Evolutionary conservation across 768 basidiomycete genomes (phyloP), one percentile per base, ranked within the genome.

Genomic region (Russula lepida): DNA sequence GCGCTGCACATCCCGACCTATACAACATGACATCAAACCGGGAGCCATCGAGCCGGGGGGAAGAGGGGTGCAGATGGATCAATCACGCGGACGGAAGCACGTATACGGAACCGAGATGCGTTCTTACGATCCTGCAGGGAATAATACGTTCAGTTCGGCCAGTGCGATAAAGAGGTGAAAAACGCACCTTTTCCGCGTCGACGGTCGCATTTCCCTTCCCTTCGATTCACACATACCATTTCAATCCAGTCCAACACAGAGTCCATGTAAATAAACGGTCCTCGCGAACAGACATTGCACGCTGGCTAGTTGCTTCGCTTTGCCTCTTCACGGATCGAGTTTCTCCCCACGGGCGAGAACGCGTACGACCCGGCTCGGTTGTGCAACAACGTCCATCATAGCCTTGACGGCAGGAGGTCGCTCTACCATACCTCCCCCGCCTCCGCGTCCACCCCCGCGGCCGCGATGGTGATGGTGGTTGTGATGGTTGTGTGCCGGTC

Each of bases 331-430:
- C 41, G 80, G 81, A 46, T 92, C 89, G 56, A 92, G 73, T 72
- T 91, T 90, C 78, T 92, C 90, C 33, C 90, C 90, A 13, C 90
- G 82, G 1, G 90, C 88, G 62, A 92, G 81, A 30, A 92, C 85
- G 27, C 89, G 78, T 35, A 92, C 84, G 64, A 88, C 85, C 64
- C 83, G 85, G 71, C 81, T 85, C 7, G 87, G 85, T 65, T 88
- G 85, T 23, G 84, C 76, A 9, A 88, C 79, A 71, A 82, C 81
- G 64, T 85, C 85, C 86, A 88, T 89, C 87, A 91, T 88, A 4
- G 86, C 84, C 78, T 84, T 82, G 50, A 89, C 86, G 2, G 88
- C 85, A 9, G 86, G 81, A 0, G 88, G 87, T 21, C 88, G 82
- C 69, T 91, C 89, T 53, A 91, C 89, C 46, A 91, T 76, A 9